Evolutionary conservation across 495 filamentous ascomycete genomes (phyloP).

Genomic region (Penicillium robsamsonii): DNA sequence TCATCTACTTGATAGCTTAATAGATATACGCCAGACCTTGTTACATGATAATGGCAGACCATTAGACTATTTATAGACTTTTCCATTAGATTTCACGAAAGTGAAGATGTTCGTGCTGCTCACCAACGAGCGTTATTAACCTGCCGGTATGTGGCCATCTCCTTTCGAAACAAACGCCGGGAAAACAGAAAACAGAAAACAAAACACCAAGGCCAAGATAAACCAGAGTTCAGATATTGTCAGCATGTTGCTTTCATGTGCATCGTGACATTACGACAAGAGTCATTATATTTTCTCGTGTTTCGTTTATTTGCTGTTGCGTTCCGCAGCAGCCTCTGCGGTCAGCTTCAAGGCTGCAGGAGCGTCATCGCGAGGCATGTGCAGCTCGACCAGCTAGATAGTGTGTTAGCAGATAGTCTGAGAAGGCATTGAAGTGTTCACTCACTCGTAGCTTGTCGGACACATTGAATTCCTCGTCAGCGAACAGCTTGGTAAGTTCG

Average conservation of each 20-base stretch:
- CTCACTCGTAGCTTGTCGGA: constrained; percentile 47
- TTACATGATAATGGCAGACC: neutral
- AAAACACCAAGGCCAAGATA: neutral
- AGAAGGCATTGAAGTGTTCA: neutral
- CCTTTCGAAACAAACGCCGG: constrained; percentile 1
- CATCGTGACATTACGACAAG: neutral
- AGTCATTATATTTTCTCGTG: neutral
- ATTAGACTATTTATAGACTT: neutral
- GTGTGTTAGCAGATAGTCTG: constrained; percentile 23
- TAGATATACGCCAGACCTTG: neutral
- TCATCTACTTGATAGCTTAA: neutral
- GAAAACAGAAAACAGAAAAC: neutral
- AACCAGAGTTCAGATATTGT: neutral
- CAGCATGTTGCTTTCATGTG: neutral
- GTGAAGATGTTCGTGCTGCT: neutral
- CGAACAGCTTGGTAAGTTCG: constrained; percentile 66
- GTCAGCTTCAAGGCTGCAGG: constrained; percentile 66
- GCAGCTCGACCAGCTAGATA: constrained; percentile 76
- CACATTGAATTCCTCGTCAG: constrained; percentile 59
- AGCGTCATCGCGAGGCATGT: constrained; percentile 79
- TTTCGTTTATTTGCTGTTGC: constrained; percentile 51
- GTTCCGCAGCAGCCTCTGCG: constrained; percentile 63
- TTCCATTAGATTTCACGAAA: neutral
- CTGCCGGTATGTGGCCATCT: neutral
- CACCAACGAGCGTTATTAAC: neutral